Percentiles rank a stretch among this genome's conserved stretches.
Evolutionary conservation across 352 stramenopile species (phyloP).

Genomic region (Pythium myriotylum): DNA sequence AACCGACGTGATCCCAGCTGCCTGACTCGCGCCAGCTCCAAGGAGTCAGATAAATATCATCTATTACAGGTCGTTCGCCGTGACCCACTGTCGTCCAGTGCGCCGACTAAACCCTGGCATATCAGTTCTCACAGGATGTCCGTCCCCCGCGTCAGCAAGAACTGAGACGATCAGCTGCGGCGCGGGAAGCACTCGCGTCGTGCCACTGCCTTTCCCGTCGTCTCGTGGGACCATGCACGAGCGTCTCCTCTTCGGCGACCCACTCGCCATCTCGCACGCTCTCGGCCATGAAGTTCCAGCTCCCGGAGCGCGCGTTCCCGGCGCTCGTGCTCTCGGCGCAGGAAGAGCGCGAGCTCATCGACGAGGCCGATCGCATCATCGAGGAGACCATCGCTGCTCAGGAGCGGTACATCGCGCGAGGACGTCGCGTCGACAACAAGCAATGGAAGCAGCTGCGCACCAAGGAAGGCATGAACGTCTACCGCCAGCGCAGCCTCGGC

Average conservation of each 20-base stretch:
- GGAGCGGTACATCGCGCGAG: conserved; percentile 48
- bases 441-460: conserved; percentile 61
- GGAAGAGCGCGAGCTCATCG: conserved; percentile 37
- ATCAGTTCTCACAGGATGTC: too few species aligned
- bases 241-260: neutral
- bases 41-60: too few species aligned
- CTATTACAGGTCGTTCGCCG: too few species aligned
- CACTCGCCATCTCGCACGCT: neutral
- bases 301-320: conserved; percentile 30
- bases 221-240: too few species aligned
- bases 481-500: conserved; percentile 40
- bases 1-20: too few species aligned
- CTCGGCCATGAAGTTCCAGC: conserved; percentile 25
- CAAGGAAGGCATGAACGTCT: conserved; percentile 61
- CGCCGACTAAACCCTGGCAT: too few species aligned
- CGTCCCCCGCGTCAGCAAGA: too few species aligned
- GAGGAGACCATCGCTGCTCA: conserved; percentile 58
- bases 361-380: conserved; percentile 56
- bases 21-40: too few species aligned
- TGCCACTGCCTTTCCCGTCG: too few species aligned
- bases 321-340: conserved; percentile 40
- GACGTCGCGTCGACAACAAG: conserved; percentile 34
- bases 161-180: too few species aligned
- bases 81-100: too few species aligned
- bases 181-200: too few species aligned